These are phyloP conservation scores for Pseudevernia furfuracea DNA, from an alignment of 495 filamentous ascomycete species.

Conservation along the genomic window DNA sequence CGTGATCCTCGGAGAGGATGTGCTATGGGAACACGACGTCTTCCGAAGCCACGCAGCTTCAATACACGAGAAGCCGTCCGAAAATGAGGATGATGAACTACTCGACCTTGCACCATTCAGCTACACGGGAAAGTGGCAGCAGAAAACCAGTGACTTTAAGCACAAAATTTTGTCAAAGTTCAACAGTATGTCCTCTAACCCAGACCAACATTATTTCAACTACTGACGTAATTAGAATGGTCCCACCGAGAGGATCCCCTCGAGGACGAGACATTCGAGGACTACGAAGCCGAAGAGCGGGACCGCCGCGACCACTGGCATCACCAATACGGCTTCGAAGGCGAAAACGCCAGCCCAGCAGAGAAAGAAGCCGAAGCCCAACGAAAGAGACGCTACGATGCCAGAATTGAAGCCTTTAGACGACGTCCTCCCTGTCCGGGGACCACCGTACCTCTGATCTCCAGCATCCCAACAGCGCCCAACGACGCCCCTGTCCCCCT, in stretches of 20 bases:
- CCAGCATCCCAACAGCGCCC: neutral
- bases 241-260: neutral
- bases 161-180: neutral
- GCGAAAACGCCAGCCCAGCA: neutral
- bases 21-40: slow-evolving; percentile 13
- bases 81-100: neutral
- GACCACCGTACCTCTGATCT: too few relatives aligned
- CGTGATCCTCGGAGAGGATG: too few relatives aligned
- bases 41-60: slow-evolving; percentile 12
- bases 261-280: neutral
- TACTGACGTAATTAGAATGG: neutral
- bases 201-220: neutral
- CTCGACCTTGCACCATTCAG: slow-evolving; percentile 16
- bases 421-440: neutral
- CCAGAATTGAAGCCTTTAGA: neutral
- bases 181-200: neutral
- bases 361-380: slow-evolving; percentile 7
- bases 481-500: neutral
- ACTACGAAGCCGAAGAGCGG: slow-evolving; percentile 1
- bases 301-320: slow-evolving; percentile 13
- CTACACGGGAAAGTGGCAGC: slow-evolving; percentile 5
- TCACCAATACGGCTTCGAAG: slow-evolving; percentile 5
- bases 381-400: slow-evolving; percentile 10
- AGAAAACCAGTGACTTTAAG: neutral
- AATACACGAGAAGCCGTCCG: neutral